phyloP scores from a whole-genome alignment of 345 rosid species.

The Physaria fendleri region DNA sequence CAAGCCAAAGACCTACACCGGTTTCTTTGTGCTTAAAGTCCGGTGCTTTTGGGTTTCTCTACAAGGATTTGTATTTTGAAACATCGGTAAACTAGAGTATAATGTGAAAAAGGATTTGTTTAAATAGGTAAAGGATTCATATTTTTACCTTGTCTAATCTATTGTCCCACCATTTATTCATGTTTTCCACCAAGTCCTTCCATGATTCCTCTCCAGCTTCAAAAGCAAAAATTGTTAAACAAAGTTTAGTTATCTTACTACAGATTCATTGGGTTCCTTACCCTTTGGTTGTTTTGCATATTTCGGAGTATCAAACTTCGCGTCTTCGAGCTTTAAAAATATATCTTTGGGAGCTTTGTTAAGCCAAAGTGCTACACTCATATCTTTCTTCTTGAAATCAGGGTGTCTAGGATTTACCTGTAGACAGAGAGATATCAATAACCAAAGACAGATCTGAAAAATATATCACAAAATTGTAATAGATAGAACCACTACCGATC shows the following conservation, averaged over 20 bases:
- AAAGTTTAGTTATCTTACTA: neutral
- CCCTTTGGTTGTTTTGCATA: constrained; percentile 35
- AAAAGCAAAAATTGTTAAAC: constrained; percentile 1
- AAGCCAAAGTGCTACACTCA: constrained; percentile 52
- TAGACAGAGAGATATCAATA: constrained; percentile 4
- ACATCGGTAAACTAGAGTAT: neutral
- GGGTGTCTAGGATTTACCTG: constrained; percentile 58
- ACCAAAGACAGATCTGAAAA: neutral
- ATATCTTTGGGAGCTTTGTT: constrained; percentile 40
- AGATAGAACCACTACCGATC: constrained; percentile 37
- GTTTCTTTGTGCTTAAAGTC: constrained; percentile 76
- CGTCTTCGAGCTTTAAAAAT: constrained; percentile 32
- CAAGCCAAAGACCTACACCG: constrained; percentile 55
- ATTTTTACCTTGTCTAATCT: constrained; percentile 55
- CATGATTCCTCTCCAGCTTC: constrained; percentile 49
- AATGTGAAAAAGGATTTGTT: neutral
- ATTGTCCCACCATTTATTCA: constrained; percentile 72
- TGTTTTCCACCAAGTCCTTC: constrained; percentile 66
- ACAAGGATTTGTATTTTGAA: neutral
- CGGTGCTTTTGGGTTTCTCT: constrained; percentile 41
- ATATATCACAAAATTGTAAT: constrained; percentile 8
- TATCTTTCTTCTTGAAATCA: constrained; percentile 67
- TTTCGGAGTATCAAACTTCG: constrained; percentile 32
- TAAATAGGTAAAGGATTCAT: neutral
- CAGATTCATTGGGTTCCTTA: constrained; percentile 18